A percentile compares a stretch with the other conserved stretches of the same genome.
Evolutionary conservation across 1,139 yeast species (phyloP).

Genomic region (Sugiyamaella castrensis): DNA sequence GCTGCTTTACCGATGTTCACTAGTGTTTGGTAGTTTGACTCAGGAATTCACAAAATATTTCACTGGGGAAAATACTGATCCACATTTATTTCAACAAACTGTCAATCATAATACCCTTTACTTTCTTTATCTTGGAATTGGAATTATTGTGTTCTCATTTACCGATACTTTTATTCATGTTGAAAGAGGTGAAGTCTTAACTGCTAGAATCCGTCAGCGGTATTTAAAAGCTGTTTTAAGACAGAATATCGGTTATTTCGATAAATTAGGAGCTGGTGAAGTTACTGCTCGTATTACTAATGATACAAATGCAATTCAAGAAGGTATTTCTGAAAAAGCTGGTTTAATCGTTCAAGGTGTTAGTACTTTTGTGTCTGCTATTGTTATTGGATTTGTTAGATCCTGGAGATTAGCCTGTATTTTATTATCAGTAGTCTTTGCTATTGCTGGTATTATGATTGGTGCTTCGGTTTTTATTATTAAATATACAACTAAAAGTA

Average conservation of each 20-base stretch:
- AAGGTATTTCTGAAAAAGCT: slow-evolving; percentile 46
- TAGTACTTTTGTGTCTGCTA: slow-evolving; percentile 42
- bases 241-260: slow-evolving; percentile 47
- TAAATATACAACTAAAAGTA: slow-evolving; percentile 34
- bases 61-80: slow-evolving; percentile 28
- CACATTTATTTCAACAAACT: slow-evolving; percentile 33
- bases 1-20: slow-evolving; percentile 43
- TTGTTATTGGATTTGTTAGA: slow-evolving; percentile 41
- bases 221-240: slow-evolving; percentile 41
- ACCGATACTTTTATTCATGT: slow-evolving; percentile 39
- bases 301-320: slow-evolving; percentile 44
- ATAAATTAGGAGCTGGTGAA: slow-evolving; percentile 45
- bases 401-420: slow-evolving; percentile 43
- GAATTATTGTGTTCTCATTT: slow-evolving; percentile 35
- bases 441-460: slow-evolving; percentile 34
- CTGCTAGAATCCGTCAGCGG: slow-evolving; percentile 42
- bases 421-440: slow-evolving; percentile 38
- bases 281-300: slow-evolving; percentile 45
- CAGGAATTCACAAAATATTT: slow-evolving; percentile 38
- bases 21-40: slow-evolving; percentile 41
- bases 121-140: slow-evolving; percentile 42
- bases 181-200: slow-evolving; percentile 42
- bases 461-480: slow-evolving; percentile 34
- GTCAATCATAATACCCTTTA: slow-evolving; percentile 39
- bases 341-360: slow-evolving; percentile 41